Evolutionary conservation across 2,329 filamentous ascomycete genomes (phyloP), one percentile per base, ranked within the genome.

Genomic region (Akanthomyces uredinophilus): DNA sequence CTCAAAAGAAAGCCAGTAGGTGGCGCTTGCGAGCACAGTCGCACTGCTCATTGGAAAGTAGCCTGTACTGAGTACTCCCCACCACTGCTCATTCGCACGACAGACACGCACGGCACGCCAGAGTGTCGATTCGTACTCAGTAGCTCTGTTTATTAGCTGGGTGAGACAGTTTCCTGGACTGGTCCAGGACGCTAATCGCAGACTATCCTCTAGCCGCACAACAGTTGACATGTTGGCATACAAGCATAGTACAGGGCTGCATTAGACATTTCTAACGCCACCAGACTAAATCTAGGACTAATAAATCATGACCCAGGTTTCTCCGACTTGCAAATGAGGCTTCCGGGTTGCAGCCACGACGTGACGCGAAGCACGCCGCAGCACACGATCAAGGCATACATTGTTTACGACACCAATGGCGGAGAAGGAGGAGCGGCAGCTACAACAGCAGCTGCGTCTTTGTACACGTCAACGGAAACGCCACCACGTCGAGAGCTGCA

Each of bases 381-480:
- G 54, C 16, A 13, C 13, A 41, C 39, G 29, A 35, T 24, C 54
- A 57, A 47, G 54, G 44, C 29, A 41, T 16, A 32, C 29, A 41
- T 16, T 27, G 32, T 27, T 41, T 44, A 11, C 54, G 35, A 35
- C 7, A n/a, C 13, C 24, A n/a, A 29, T 3, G 53, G 27, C 37
- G 8, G 32, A 27, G 16, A 58, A 50, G 43, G 20, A 27, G 7
- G 24, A 41, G 10, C 7, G 35, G 27, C 37, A n/a, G 43, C 39
- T 29, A 24, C 44, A 29, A 44, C n/a, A 44, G 54, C 43, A 44
- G 32, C 3, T 16, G 27, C 27, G 27, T 29, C 8, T 5, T 32
- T 60, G 56, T 60, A 60, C 56, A 60, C 47, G 37, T 60, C 35
- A 51, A 60, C n/a, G 47, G 16, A n/a, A 51, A 60, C 56, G 56